Conservation (phyloP, 805 yeast genomes). For the Suhomyces tanzawaensis region DNA sequence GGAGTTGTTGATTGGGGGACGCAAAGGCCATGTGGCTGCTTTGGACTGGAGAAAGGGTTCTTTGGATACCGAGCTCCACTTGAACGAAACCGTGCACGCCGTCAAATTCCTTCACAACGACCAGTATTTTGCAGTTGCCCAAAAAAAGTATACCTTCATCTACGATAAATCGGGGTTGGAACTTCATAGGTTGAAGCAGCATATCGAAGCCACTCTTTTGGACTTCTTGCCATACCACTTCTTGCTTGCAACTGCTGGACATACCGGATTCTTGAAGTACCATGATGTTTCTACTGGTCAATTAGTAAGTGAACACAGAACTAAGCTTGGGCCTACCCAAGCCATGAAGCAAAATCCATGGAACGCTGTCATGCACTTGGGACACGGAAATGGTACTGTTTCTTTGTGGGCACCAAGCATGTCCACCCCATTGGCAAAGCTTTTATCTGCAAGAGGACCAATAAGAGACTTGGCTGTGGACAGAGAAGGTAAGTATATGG, state of each 20-base stretch:
- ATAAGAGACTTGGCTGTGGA: conserved; percentile 81
- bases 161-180: conserved; percentile 91
- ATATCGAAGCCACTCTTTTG: conserved; percentile 76
- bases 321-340: conserved; percentile 87
- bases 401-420: conserved; percentile 91
- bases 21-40: conserved; percentile 91
- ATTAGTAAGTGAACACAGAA: conserved; percentile 76
- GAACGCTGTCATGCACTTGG: conserved; percentile 92
- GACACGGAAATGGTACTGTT: conserved; percentile 90
- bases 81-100: conserved; percentile 87
- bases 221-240: conserved; percentile 94
- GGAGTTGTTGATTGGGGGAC: conserved; percentile 78
- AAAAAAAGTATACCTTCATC: conserved; percentile 87
- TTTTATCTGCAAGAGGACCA: conserved; percentile 83
- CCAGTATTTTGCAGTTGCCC: conserved; percentile 95
- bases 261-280: conserved; percentile 82
- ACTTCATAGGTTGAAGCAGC: conserved; percentile 87
- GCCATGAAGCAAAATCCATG: conserved; percentile 90
- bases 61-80: conserved; percentile 74
- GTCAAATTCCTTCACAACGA: conserved; percentile 90
- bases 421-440: conserved; percentile 79
- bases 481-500: conserved; percentile 93
- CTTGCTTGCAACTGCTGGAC: conserved; percentile 82
- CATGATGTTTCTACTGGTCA: conserved; percentile 95
- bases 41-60: conserved; percentile 93